Base-by-base conservation (phyloP, 805 yeast genomes). In the Torulaspora delbrueckii region DNA sequence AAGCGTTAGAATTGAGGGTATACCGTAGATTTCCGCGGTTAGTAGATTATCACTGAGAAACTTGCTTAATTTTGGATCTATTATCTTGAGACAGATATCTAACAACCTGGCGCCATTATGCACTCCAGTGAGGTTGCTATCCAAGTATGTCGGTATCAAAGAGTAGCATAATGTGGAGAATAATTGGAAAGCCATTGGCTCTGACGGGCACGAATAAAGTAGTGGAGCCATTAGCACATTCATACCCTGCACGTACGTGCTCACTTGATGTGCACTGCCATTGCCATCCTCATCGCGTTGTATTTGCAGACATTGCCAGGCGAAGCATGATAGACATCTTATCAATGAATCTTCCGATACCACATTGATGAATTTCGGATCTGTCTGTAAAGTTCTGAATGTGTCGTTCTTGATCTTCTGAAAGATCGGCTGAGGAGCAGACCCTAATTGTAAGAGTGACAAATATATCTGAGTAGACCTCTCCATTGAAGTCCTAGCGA, bases 201-300 rank as follows among this genome's bases (percentile, higher is more conserved):
- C 97, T 28, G 88, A 78, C 34, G 82, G 80, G 55, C 84, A 75
- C 1, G 84, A 74, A 60, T 78, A 89, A 13, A 88, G 75, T 45
- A 89, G 77, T 1, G 96, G 96, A 0, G 96, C 96, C 19, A 84
- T 75, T 18, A 89, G 63, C 0, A 89, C 88, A 60, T 89, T 89
- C 84, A 90, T 79, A 2, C 96, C 96, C 61, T 89, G 96, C n/a
- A 89, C 96, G 59, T 87, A 87, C 0, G 71, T 54, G 41, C 62
- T 55, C 24, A 59, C 53, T 10, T 54, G 47, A n/a, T 40, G 43
- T 31, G 19, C 23, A 10, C 30, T 40, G 3, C 47, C 45, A 12
- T 40, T 16, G 13, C 28, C 45, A 23, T 35, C 33, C 13, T 25
- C 59, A 42, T 56, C 38, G 27, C 37, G 40, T 16, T 43, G 32